Evolutionary conservation across 805 yeast species (phyloP).

Genomic region (Pichia exigua): DNA sequence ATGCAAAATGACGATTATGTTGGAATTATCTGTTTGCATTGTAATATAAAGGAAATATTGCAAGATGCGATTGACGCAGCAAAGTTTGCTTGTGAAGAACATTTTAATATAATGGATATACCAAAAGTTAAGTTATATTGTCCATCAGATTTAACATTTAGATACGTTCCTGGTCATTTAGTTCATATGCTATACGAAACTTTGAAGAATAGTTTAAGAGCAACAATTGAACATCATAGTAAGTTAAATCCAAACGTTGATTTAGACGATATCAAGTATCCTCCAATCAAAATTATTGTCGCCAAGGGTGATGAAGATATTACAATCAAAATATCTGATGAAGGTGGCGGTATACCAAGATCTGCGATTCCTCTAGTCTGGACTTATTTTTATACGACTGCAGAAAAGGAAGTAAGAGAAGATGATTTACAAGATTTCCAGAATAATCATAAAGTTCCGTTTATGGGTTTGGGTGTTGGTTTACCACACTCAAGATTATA

Average conservation of each 20-base stretch:
- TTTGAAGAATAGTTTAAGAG: slow-evolving; percentile 77
- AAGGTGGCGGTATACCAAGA: slow-evolving; percentile 90
- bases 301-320: slow-evolving; percentile 88
- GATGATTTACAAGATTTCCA: slow-evolving; percentile 21
- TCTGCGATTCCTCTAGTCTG: slow-evolving; percentile 78
- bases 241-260: slow-evolving; percentile 41
- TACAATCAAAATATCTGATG: slow-evolving; percentile 83
- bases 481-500: slow-evolving; percentile 79
- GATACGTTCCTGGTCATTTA: slow-evolving; percentile 91
- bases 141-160: slow-evolving; percentile 66
- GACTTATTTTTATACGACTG: slow-evolving; percentile 89
- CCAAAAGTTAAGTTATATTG: slow-evolving; percentile 77
- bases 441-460: slow-evolving; percentile 53
- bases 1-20: slow-evolving; percentile 62
- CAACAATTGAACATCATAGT: slow-evolving; percentile 77
- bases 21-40: slow-evolving; percentile 80
- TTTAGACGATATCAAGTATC: slow-evolving; percentile 61
- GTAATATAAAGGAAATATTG: slow-evolving; percentile 77
- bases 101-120: slow-evolving; percentile 79
- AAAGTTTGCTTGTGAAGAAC: slow-evolving; percentile 82
- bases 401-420: slow-evolving; percentile 52
- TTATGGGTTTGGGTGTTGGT: slow-evolving; percentile 94
- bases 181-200: slow-evolving; percentile 89
- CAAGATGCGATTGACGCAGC: slow-evolving; percentile 88
- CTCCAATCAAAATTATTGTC: slow-evolving; percentile 79